Base-by-base conservation (phyloP, 768 basidiomycete genomes). In the Mycena kentingensis region DNA sequence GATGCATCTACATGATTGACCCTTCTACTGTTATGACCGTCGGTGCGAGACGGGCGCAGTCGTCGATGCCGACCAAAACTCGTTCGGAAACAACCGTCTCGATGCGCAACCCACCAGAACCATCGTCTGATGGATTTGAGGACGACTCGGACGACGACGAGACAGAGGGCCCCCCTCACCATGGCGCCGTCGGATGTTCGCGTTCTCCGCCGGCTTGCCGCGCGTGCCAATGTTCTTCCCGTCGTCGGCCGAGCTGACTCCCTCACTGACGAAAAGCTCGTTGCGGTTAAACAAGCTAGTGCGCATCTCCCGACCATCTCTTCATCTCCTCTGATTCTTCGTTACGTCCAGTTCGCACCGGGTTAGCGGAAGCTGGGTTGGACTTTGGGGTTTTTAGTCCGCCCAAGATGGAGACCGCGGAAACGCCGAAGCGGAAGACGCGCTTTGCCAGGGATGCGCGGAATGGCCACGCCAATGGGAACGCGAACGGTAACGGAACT, bases 1-100 rank as follows among this genome's bases (percentile, higher is more conserved):
- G 90, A 39, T 90, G 87, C 65, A 88, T 93, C 54, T 93, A 93
- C 69, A 79, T 92, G 81, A 78, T 92, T 62, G 89, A 93, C 63
- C 90, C 91, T 12, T 70, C 80, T 22, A 83, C 87, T 15, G 80
- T 92, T 60, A 76, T 82, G 74, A 78, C 82, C 4, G 69, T 72
- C 28, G 68, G 77, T 46, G 74, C 79, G 35, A 77, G 83, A 51
- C 78, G 77, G 46, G 75, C 75, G 2, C 71, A 73, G 49, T 75
- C 79, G 2, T 70, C 78, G 4, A 63, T 77, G 15, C 83, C 83
- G 8, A 67, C 69, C 29, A 81, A 78, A 63, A 77, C 81, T 36
- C 82, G 79, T 41, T 89, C 88, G n/a, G 84, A 88, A 57, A 75
- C 82, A 29, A 85, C 83, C 1, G 73, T 88, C 46, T 82, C 82